Evolutionary conservation across 1,284 basidiomycete species (phyloP).

Genomic region (Ganoderma sinense): DNA sequence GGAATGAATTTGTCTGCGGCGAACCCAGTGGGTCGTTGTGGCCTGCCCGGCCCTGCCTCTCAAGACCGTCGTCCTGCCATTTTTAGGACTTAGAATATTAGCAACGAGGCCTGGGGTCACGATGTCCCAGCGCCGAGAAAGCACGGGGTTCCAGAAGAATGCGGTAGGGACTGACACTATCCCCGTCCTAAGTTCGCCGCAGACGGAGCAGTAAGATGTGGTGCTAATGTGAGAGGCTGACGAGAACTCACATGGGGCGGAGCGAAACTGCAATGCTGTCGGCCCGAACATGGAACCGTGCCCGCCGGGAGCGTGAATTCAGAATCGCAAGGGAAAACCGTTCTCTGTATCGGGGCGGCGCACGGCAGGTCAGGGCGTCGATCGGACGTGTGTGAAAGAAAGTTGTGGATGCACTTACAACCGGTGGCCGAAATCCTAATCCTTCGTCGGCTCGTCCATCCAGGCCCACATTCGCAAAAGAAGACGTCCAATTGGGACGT

Average conservation of each 20-base stretch:
- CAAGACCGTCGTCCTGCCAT: neutral
- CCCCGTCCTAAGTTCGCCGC: neutral
- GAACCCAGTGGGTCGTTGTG: neutral
- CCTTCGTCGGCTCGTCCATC: neutral
- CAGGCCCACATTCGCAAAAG: neutral
- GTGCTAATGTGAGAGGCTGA: neutral
- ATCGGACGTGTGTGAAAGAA: neutral
- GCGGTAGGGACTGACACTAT: neutral
- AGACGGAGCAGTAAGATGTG: neutral
- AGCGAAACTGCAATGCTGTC: neutral
- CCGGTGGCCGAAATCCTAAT: neutral
- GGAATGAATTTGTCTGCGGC: slow-evolving; percentile 3
- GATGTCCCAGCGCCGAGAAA: neutral
- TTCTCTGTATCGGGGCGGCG: neutral
- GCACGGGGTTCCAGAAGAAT: neutral
- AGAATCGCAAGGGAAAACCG: neutral
- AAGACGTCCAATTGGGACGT: neutral
- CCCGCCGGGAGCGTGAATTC: neutral
- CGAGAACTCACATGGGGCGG: neutral
- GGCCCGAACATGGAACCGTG: neutral
- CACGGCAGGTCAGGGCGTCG: neutral
- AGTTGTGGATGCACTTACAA: neutral
- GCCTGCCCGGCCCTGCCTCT: neutral
- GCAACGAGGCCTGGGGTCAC: neutral
- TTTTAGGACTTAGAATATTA: neutral